A percentile compares a stretch with the other conserved stretches of the same genome.
Conservation (phyloP, 2,329 filamentous ascomycete species). For the Pyrenochaeta sp. region DNA sequence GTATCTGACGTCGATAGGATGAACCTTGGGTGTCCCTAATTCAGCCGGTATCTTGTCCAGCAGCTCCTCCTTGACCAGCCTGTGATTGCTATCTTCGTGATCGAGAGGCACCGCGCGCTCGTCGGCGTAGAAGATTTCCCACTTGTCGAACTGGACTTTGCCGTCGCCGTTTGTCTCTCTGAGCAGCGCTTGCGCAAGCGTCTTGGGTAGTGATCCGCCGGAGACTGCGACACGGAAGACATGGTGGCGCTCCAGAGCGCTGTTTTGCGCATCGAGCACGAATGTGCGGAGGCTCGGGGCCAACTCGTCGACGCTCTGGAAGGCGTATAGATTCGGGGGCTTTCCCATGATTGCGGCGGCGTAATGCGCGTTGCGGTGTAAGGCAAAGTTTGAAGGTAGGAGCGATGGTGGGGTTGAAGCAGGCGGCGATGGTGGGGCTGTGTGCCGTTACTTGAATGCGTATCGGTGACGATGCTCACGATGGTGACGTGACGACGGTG, state of each 20-base stretch:
- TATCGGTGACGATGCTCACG: conserved; percentile 14
- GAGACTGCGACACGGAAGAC: conserved; percentile 93
- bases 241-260: conserved; percentile 79
- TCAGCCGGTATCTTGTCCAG: conserved; percentile 83
- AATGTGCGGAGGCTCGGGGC: conserved; percentile 82
- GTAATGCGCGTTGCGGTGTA: conserved; percentile 12
- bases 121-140: conserved; percentile 99
- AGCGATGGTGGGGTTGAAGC: conserved; percentile 19
- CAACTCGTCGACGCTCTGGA: conserved; percentile 73
- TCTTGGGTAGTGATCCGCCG: conserved; percentile 89
- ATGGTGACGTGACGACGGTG: too few relatives aligned
- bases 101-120: conserved; percentile 93
- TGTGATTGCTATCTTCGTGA: conserved; percentile 94
- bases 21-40: conserved; percentile 73
- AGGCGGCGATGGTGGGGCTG: conserved; percentile 13
- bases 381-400: conserved; percentile 9
- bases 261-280: conserved; percentile 81
- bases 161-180: conserved; percentile 64
- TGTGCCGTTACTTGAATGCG: conserved; percentile 16
- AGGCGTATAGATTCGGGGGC: conserved; percentile 76
- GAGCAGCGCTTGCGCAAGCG: conserved; percentile 84
- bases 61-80: conserved; percentile 83
- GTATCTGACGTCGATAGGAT: conserved; percentile 75
- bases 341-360: conserved; percentile 46
- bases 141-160: conserved; percentile 79